These are phyloP conservation scores for Ceratonia siliqua DNA, from an alignment of 306 rosid genomes.

Conservation along the genomic window DNA sequence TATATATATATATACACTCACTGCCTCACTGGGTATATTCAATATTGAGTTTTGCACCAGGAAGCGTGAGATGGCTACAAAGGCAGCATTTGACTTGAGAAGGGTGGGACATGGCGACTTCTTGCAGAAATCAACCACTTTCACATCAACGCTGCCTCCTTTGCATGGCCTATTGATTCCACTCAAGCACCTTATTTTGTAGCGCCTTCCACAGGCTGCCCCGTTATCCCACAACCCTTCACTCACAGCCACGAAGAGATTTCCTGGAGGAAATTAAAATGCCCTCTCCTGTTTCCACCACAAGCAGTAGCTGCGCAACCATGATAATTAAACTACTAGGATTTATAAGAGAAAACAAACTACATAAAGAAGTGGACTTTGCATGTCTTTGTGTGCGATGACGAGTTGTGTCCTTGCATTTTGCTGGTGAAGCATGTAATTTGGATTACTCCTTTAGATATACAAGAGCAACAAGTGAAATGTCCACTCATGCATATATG, in stretches of 20 bases:
- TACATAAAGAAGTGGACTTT: too few species aligned
- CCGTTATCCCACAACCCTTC: conserved; percentile 86
- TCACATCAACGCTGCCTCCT: conserved; percentile 55
- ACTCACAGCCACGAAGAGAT: conserved; percentile 54
- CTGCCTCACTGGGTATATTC: conserved; percentile 74
- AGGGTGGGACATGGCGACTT: conserved; percentile 51
- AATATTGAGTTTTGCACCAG: conserved; percentile 47
- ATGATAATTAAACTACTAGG: background rate
- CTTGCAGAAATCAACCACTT: conserved; percentile 61
- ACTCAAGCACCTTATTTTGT: conserved; percentile 65
- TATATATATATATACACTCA: too few species aligned
- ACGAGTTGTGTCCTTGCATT: too few species aligned
- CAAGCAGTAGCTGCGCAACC: conserved; percentile 57
- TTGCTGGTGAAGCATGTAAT: too few species aligned
- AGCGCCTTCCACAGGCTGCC: conserved; percentile 71
- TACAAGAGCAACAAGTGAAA: too few species aligned
- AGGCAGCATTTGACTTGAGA: conserved; percentile 54
- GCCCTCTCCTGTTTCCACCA: conserved; percentile 38
- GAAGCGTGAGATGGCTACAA: conserved; percentile 54
- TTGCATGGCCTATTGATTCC: conserved; percentile 66
- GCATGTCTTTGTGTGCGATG: too few species aligned
- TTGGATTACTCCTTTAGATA: too few species aligned
- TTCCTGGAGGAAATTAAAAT: conserved; percentile 58
- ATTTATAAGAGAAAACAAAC: too few species aligned
- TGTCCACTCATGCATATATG: conserved; percentile 64